Conservation (phyloP, 2,329 filamentous ascomycete species). For the Thermothelomyces thermophilus region DNA sequence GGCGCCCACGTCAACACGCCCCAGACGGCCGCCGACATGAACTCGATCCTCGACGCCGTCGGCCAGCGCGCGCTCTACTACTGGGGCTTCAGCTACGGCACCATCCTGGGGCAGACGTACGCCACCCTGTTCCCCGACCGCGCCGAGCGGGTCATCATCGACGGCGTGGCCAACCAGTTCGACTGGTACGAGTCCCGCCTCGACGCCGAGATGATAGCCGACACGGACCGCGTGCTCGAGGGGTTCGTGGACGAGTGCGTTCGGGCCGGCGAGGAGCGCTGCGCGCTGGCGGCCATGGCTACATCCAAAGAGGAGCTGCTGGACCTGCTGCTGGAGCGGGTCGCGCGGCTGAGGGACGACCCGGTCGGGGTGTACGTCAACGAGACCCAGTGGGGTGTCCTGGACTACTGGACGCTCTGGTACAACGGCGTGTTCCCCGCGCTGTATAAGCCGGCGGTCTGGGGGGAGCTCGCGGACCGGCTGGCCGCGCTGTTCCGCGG, state of each 20-base stretch:
- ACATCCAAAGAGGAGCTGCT: conserved; percentile 32
- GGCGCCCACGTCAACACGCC: conserved; percentile 43
- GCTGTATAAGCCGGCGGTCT: conserved; percentile 34
- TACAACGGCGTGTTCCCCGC: conserved; percentile 34
- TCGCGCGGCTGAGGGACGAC: conserved; percentile 31
- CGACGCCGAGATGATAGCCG: conserved; percentile 34
- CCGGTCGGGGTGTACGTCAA: conserved; percentile 40
- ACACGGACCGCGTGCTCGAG: conserved; percentile 37
- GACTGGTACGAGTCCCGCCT: conserved; percentile 36
- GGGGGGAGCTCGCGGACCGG: conserved; percentile 32
- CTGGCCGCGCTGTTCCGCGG: conserved; percentile 33
- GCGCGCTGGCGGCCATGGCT: conserved; percentile 35
- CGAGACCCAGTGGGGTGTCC: conserved; percentile 32
- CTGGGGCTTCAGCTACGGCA: conserved; percentile 38
- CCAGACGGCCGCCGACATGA: conserved; percentile 46
- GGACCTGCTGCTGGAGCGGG: conserved; percentile 29
- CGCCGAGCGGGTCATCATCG: conserved; percentile 32
- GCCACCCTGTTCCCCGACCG: conserved; percentile 33
- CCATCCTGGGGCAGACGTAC: conserved; percentile 36
- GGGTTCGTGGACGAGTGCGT: conserved; percentile 42
- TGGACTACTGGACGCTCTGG: conserved; percentile 34
- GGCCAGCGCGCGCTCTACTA: conserved; percentile 35
- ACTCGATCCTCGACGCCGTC: conserved; percentile 40
- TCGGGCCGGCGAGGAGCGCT: conserved; percentile 39
- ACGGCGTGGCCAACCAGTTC: conserved; percentile 31